Base-by-base conservation (phyloP, 169 alveolate genomes). In the Perkinsus marinus region DNA sequence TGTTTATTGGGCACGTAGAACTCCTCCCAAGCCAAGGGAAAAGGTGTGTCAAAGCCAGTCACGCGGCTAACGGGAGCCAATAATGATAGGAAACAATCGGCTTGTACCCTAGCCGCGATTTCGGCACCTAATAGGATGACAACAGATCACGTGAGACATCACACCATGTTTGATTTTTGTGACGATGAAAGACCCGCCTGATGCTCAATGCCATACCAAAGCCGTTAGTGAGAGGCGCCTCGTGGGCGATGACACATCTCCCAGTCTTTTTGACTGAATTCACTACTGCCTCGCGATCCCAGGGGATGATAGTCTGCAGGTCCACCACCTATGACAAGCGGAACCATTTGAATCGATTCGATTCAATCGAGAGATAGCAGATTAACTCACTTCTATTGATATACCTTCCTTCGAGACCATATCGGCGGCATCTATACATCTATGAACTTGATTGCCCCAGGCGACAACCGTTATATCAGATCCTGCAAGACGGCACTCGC, bases 21-120 rank as follows among this genome's bases (percentile, higher is more conserved):
- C 94, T 94, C 79, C 22, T 98, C 99, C 93, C 94, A 97, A 0
- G 96, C 98, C 43, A 97, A 97, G 26, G 99, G 99, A 95, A 97
- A 98, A 39, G 99, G 99, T 30, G 99, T 98, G 95, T 98, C 99
- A 93, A 96, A 98, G 36, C 99, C 99, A 92, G 98, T 96, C 39
- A 98, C 98, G 90, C 99, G 95, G 92, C 93, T 94, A 69, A 98
- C 95, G 39, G 99, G 99, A 6, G 99, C 98, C 94, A 97, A 98
- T n/a, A 98, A 94, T 91, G 96, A 95, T 92, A 96, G 95, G 94
- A 98, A 98, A 96, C 99, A 97, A 90, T 97, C 95, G 91, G 97
- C 99, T 92, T 97, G 96, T 39, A 98, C 95, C 39, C 95, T 95
- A 0, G 99, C 97, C 30, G 99, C 98, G 7, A 98, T 93, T 94